Evolutionary conservation across 1,284 basidiomycete genomes (phyloP).

Genomic region (Pascua sp.): DNA sequence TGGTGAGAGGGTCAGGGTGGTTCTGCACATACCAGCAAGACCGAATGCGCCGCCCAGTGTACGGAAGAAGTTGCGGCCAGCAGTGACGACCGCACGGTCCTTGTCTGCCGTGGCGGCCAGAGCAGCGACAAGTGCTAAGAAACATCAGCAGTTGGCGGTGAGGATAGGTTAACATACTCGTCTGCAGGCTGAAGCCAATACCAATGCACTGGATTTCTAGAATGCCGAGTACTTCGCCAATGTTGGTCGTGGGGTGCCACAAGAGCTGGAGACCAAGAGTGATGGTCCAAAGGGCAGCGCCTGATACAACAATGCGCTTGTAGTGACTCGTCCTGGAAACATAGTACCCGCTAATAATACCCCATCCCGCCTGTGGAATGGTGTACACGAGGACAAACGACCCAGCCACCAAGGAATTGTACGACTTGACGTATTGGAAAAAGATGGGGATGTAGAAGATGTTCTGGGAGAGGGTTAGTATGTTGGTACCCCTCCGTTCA

Average conservation of each 20-base stretch:
- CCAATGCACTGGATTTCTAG: constrained; percentile 26
- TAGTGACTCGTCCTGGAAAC: constrained; percentile 28
- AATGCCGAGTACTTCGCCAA: constrained; percentile 20
- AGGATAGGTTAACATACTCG: constrained; percentile 18
- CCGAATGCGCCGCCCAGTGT: constrained; percentile 33
- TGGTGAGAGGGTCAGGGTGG: too few species aligned
- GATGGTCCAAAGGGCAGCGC: constrained; percentile 23
- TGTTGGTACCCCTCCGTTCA: background rate
- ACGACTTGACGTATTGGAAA: constrained; percentile 35
- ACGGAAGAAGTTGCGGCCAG: constrained; percentile 32
- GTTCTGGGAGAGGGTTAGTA: constrained; percentile 13
- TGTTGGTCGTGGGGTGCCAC: constrained; percentile 11
- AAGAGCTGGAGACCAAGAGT: constrained; percentile 24
- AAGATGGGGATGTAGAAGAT: constrained; percentile 37
- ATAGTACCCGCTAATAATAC: constrained; percentile 21
- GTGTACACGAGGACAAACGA: constrained; percentile 30
- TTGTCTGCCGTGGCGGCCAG: constrained; percentile 21
- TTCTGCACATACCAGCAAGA: constrained; percentile 19
- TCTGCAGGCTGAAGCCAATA: constrained; percentile 27
- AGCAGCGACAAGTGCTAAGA: constrained; percentile 26
- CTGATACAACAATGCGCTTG: constrained; percentile 27
- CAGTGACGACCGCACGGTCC: constrained; percentile 33
- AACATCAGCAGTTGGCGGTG: background rate
- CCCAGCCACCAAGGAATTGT: constrained; percentile 26
- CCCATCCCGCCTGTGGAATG: constrained; percentile 26